Base-by-base conservation (phyloP, 495 filamentous ascomycete species). In the Sabuloglossum arenarium region DNA sequence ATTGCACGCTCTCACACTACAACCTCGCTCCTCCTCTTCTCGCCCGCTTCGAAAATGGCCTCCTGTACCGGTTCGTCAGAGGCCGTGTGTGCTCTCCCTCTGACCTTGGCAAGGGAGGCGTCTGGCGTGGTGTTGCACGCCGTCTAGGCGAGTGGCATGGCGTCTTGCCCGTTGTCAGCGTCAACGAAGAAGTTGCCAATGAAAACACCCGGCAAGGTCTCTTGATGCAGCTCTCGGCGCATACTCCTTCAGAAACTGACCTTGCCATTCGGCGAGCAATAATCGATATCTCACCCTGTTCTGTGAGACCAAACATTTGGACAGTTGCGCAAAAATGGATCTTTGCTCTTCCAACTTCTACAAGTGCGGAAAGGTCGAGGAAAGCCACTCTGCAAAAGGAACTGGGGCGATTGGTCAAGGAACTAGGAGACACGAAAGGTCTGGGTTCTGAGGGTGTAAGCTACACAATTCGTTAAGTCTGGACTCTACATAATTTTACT, bases 291-390 rank as follows among this genome's bases (percentile, higher is more conserved):
- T 51, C 47, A 8, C 47, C 47, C 23, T 51, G 24, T 19, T 51
- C 47, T 30, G 28, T 51, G 11, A 51, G 77, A 11, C 83, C 87
- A 12, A 94, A 90, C 63, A 71, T 93, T 31, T 99, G 93, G 93
- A 85, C 83, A 9, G 84, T 93, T 30, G 81, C 94, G 72, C 88
- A 94, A 68, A 91, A 87, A 70, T 99, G 91, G 91, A 85, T 97
- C 46, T 72, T 78, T 60, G 91, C 88, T 14, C 73, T 99, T 39
- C 89, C 91, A 3, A 77, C 71, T 12, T 70, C 74, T 9, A 88
- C 80, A 0, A 76, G 81, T 25, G 70, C 74, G 24, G 81, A 95
- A 67, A 73, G 72, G 32, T 59, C 67, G 53, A 79, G 86, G 47
- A 81, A 85, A 57, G 70, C 78, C 6, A 65, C 64, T 56, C 73